phyloP scores from a whole-genome alignment of 2,329 filamentous ascomycete species.

The Colletotrichum destructivum region DNA sequence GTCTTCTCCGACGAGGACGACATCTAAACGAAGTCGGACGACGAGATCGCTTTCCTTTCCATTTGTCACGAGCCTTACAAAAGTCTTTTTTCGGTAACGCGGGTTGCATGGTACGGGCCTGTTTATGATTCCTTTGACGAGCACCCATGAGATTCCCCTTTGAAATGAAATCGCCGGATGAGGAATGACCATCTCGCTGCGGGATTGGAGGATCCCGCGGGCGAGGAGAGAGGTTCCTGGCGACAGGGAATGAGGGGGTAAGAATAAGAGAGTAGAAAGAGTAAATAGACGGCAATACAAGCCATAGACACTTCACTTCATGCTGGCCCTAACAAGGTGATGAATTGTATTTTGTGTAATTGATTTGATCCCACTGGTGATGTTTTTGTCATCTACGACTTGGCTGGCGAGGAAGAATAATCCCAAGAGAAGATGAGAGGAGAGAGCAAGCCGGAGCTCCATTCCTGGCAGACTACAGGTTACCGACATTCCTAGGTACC shows the following conservation, averaged over 20 bases:
- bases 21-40: slow-evolving; percentile 51
- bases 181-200: slow-evolving; percentile 41
- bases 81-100: slow-evolving; percentile 44
- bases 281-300: slow-evolving; percentile 46
- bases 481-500: too few relatives aligned
- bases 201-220: slow-evolving; percentile 44
- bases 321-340: not conserved
- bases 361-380: too few relatives aligned
- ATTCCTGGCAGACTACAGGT: too few relatives aligned
- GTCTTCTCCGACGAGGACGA: slow-evolving; percentile 65
- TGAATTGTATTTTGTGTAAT: not conserved
- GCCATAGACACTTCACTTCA: slow-evolving; percentile 43
- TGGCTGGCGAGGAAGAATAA: too few relatives aligned
- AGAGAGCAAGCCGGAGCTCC: too few relatives aligned
- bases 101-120: slow-evolving; percentile 45
- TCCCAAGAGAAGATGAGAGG: too few relatives aligned
- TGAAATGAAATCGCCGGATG: slow-evolving; percentile 44
- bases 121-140: slow-evolving; percentile 45
- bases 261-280: slow-evolving; percentile 43
- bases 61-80: slow-evolving; percentile 45
- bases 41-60: slow-evolving; percentile 40
- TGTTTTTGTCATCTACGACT: too few relatives aligned
- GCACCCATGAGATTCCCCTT: slow-evolving; percentile 45
- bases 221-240: slow-evolving; percentile 43
- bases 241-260: slow-evolving; percentile 42